phyloP scores from a whole-genome alignment of 768 basidiomycete genomes.

The Boletus huronensis region DNA sequence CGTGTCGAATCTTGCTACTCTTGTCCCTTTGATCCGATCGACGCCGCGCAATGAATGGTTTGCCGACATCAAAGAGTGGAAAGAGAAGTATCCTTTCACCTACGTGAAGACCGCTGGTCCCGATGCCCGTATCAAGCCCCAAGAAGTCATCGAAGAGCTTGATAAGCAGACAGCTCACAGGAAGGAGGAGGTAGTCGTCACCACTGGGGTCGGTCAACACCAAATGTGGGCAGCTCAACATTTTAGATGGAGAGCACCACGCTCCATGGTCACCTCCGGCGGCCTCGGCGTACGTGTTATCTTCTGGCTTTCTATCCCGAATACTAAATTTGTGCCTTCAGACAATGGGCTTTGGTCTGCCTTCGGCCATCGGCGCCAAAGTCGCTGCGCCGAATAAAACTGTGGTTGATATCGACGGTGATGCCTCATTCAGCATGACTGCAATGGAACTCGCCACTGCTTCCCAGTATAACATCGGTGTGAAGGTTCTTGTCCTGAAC shows the following conservation, averaged over 20 bases:
- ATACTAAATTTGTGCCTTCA: conserved; percentile 26
- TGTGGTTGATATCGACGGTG: conserved; percentile 95
- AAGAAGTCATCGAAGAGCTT: conserved; percentile 93
- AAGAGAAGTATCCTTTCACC: conserved; percentile 85
- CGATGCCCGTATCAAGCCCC: conserved; percentile 84
- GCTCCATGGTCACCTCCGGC: conserved; percentile 88
- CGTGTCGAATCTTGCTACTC: conserved; percentile 69
- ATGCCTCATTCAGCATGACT: conserved; percentile 99
- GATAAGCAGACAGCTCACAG: conserved; percentile 71
- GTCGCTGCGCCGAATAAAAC: conserved; percentile 91
- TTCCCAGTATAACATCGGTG: conserved; percentile 85
- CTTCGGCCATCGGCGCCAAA: conserved; percentile 93
- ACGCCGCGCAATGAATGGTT: conserved; percentile 79
- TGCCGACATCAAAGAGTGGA: conserved; percentile 78
- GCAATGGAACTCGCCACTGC: conserved; percentile 99
- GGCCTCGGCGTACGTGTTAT: conserved; percentile 77
- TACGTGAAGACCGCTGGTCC: conserved; percentile 57
- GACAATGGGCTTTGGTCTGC: conserved; percentile 99
- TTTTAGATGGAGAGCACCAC: conserved; percentile 86
- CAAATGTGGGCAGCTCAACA: conserved; percentile 99
- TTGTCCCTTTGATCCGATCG: conserved; percentile 74
- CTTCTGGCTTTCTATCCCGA: background rate
- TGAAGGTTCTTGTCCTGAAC: conserved; percentile 90
- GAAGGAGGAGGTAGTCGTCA: conserved; percentile 84
- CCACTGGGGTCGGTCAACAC: conserved; percentile 98